These are phyloP conservation scores for Stropharia rugosoannulata DNA, from an alignment of 768 basidiomycete species.

Conservation along the genomic window DNA sequence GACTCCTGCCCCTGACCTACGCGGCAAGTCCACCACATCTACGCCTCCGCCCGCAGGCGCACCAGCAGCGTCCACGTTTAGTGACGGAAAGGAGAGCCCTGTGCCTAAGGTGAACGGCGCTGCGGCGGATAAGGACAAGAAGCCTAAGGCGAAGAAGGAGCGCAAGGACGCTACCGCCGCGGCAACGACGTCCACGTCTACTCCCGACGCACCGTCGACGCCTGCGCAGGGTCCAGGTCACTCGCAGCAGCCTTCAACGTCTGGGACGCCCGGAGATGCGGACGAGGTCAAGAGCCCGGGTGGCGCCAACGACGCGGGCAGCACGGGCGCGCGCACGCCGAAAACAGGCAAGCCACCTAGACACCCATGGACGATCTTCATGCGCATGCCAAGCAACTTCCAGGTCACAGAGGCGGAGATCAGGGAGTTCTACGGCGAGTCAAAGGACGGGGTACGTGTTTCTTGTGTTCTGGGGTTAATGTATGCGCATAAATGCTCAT, in stretches of 20 bases:
- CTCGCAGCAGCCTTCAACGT: conserved; percentile 13
- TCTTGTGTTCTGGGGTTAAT: neutral
- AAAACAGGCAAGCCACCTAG: conserved; percentile 60
- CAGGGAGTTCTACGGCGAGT: conserved; percentile 74
- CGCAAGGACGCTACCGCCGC: conserved; percentile 40
- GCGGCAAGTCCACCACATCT: conserved; percentile 38
- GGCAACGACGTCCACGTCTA: conserved; percentile 27
- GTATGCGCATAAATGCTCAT: neutral
- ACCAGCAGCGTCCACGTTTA: conserved; percentile 12
- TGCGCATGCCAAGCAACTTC: conserved; percentile 54
- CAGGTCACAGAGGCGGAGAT: conserved; percentile 63
- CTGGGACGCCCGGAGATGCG: conserved; percentile 23
- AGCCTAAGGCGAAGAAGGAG: conserved; percentile 62
- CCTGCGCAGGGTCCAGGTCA: conserved; percentile 19
- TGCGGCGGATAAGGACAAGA: conserved; percentile 50
- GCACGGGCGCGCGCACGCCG: conserved; percentile 69
- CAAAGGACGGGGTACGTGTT: conserved; percentile 59
- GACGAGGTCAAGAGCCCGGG: conserved; percentile 48
- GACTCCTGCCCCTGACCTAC: conserved; percentile 33
- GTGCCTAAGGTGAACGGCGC: conserved; percentile 41
- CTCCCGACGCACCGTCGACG: conserved; percentile 26
- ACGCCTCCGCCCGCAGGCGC: conserved; percentile 27
- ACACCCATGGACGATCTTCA: conserved; percentile 85
- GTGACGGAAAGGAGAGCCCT: conserved; percentile 31
- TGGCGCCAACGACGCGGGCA: conserved; percentile 38